Base-by-base conservation (phyloP, 192 early-diverging fungal genomes). In the Oehlia diaphana region DNA sequence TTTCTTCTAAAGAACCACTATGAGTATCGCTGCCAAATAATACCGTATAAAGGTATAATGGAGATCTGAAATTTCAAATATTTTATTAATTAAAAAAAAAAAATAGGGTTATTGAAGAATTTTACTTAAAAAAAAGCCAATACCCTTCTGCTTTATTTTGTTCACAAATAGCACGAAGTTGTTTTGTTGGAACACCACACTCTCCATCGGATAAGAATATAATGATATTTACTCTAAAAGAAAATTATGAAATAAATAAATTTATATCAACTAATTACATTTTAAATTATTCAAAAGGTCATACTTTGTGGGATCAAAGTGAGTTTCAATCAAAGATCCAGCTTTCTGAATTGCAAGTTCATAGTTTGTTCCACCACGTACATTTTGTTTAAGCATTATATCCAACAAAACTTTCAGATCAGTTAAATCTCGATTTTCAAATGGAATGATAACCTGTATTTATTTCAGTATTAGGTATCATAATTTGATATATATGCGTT, bases 161-260 rank as follows among this genome's bases (percentile, higher is more conserved):
- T 14, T 67, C 13, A 12, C 77, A 78, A 68, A 78, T 50, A 16
- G 67, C 2, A 14, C 28, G 6, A 19, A 78, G 23, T 28, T 76
- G 53, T 3, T 14, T 26, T 12, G 1, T 74, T 2, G 73, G 80
- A 16, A 19, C 26, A n/a, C 37, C 9, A 62, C 63, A 37, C 6
- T 13, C 16, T 21, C 80, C 80, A 28, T 81, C 80, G 37, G 80
- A 81, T 35, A 81, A 26, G 35, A 76, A 81, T 13, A 81, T 64
- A 76, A 81, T 66, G 13, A 81, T 4, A 76, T 74, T 74, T 37
- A 42, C 49, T 65, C 80, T 81, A 42, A 2, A 42, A 42, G 39
- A 42, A 42, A 42, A 42, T 42, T 37, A 42, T 8, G 6, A 39
- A 39, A 39, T 39, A 39, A 39, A 39, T 8, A 7, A 42, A 42